Evolutionary conservation across 2,329 filamentous ascomycete genomes (phyloP).

Genomic region (Chrysosporium queenslandicum): DNA sequence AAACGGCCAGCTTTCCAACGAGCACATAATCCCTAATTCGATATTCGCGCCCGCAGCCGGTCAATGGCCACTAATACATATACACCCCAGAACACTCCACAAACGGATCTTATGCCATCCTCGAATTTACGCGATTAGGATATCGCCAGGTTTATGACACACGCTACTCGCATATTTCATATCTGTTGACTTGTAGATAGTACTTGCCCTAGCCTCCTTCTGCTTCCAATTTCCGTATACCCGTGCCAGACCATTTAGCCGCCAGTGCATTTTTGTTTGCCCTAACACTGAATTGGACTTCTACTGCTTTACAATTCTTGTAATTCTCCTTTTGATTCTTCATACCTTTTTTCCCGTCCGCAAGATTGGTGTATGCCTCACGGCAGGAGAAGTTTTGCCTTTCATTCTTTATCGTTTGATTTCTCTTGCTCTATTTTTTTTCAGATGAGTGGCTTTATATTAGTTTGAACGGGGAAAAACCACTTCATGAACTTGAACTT

Average conservation of each 20-base stretch:
- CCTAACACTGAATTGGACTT: not conserved
- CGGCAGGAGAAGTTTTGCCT: conserved; percentile 12
- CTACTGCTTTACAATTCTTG: not conserved
- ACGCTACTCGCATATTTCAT: conserved; percentile 2
- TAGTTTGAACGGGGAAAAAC: not conserved
- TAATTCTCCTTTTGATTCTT: conserved; percentile 9
- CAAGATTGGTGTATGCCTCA: conserved; percentile 24
- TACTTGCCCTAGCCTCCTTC: not conserved
- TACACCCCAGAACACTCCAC: no score
- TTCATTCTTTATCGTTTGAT: conserved; percentile 3
- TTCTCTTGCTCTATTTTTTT: not conserved
- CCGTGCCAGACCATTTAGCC: not conserved
- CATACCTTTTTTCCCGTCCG: conserved; percentile 1
- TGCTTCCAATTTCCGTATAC: conserved; percentile 1
- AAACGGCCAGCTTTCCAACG: not conserved
- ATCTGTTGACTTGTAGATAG: conserved; percentile 5
- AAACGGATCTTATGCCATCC: no score
- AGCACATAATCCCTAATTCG: conserved; percentile 5
- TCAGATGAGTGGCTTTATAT: not conserved
- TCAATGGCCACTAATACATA: not conserved
- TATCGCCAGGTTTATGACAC: not conserved
- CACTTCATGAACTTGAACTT: not conserved
- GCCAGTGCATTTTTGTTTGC: not conserved
- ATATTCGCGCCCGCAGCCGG: not conserved
- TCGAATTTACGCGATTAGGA: no score